These are phyloP conservation scores for Saccharomycopsis babjevae DNA, from an alignment of 805 yeast genomes.

Conservation along the genomic window DNA sequence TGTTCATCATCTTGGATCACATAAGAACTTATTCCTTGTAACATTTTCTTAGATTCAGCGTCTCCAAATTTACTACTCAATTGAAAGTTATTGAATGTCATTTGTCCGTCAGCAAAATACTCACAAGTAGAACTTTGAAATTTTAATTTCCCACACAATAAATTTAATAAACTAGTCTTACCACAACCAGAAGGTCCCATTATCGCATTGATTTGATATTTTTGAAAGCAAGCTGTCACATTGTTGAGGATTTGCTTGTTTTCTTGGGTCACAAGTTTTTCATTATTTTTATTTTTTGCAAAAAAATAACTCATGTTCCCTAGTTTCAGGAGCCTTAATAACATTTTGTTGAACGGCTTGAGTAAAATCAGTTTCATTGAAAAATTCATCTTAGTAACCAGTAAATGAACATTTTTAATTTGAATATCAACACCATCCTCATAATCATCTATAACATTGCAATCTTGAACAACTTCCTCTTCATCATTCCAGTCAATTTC, in stretches of 20 bases:
- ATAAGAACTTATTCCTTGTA: slow-evolving; percentile 49
- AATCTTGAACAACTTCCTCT: background rate
- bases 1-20: slow-evolving; percentile 78
- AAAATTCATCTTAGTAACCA: slow-evolving; percentile 9
- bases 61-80: background rate
- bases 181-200: slow-evolving; percentile 83
- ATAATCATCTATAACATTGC: background rate
- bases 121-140: slow-evolving; percentile 26
- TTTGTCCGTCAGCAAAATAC: slow-evolving; percentile 30
- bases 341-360: background rate
- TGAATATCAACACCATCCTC: slow-evolving; percentile 8
- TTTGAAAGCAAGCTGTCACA: slow-evolving; percentile 41
- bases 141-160: slow-evolving; percentile 48
- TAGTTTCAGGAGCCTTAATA: background rate
- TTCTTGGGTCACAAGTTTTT: background rate
- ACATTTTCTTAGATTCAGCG: slow-evolving; percentile 26
- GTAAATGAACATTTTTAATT: slow-evolving; percentile 2
- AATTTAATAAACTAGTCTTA: slow-evolving; percentile 56
- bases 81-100: slow-evolving; percentile 33
- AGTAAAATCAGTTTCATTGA: slow-evolving; percentile 7
- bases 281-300: background rate
- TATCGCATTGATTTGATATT: slow-evolving; percentile 55
- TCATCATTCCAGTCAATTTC: background rate
- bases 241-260: slow-evolving; percentile 32
- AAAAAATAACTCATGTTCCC: slow-evolving; percentile 4